Conservation (phyloP, 306 rosid species). For the Medicago ruthenica region DNA sequence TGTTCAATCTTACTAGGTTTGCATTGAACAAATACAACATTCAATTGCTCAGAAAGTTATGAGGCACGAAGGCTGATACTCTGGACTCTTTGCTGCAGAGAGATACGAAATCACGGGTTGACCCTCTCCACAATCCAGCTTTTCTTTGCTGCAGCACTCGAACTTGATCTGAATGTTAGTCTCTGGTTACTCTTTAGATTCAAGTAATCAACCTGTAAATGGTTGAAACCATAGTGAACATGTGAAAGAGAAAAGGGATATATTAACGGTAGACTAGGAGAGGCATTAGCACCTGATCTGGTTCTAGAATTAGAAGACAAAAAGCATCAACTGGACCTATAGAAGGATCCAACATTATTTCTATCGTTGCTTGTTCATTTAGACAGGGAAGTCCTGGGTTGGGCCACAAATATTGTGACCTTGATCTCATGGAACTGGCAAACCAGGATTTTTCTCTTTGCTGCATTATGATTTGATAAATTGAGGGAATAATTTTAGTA, state of each 20-base stretch:
- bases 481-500: slow-evolving; percentile 10
- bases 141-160: slow-evolving; percentile 55
- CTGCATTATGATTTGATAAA: slow-evolving; percentile 55
- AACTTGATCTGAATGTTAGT: slow-evolving; percentile 55
- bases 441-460: slow-evolving; percentile 85
- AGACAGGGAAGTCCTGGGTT: slow-evolving; percentile 72
- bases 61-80: slow-evolving; percentile 16
- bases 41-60: not conserved
- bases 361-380: slow-evolving; percentile 54
- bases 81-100: slow-evolving; percentile 29
- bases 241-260: slow-evolving; percentile 13
- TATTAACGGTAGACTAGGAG: slow-evolving; percentile 36
- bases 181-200: slow-evolving; percentile 84
- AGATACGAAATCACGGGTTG: slow-evolving; percentile 52
- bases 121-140: slow-evolving; percentile 75
- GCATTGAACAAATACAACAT: slow-evolving; percentile 33
- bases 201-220: slow-evolving; percentile 83
- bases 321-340: slow-evolving; percentile 76
- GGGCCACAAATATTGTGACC: slow-evolving; percentile 73
- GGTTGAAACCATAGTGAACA: slow-evolving; percentile 34
- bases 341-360: slow-evolving; percentile 59
- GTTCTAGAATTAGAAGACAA: slow-evolving; percentile 77
- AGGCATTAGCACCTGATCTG: slow-evolving; percentile 68
- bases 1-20: slow-evolving; percentile 31
- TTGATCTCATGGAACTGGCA: slow-evolving; percentile 70